phyloP scores from a whole-genome alignment of 352 stramenopile species.

The Pythium myriotylum region DNA sequence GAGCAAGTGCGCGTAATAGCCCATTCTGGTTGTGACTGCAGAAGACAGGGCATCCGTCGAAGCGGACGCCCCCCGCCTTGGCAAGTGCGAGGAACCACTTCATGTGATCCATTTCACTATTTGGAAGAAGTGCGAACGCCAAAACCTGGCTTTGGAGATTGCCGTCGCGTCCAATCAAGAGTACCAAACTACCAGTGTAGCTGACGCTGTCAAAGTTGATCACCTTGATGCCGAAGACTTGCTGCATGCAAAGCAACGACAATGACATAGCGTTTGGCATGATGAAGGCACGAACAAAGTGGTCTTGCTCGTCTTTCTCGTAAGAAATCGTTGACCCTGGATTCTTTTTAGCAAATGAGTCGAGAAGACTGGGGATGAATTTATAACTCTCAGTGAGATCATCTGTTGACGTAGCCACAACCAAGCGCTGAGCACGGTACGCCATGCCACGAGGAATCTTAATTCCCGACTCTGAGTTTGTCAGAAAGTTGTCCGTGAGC shows the following conservation, averaged over 20 bases:
- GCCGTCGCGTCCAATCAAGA: conserved; percentile 70
- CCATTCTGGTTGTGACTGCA: conserved; percentile 63
- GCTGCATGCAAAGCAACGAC: conserved; percentile 56
- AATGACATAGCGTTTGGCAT: conserved; percentile 61
- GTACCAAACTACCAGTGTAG: conserved; percentile 63
- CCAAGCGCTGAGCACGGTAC: conserved; percentile 66
- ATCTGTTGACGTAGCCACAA: conserved; percentile 69
- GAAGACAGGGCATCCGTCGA: conserved; percentile 60
- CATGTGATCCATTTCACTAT: conserved; percentile 67
- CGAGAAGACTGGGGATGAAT: conserved; percentile 72
- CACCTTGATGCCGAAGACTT: conserved; percentile 74
- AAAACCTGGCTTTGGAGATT: conserved; percentile 70
- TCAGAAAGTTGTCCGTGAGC: conserved; percentile 77
- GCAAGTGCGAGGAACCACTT: conserved; percentile 72
- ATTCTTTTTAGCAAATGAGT: conserved; percentile 77
- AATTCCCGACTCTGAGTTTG: conserved; percentile 65
- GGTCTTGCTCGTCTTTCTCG: conserved; percentile 58
- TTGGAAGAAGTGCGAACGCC: conserved; percentile 69
- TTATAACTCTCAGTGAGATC: conserved; percentile 85
- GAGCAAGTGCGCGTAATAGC: conserved; percentile 53
- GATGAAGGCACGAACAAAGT: conserved; percentile 75
- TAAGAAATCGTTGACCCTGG: conserved; percentile 60
- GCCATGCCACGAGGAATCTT: conserved; percentile 72
- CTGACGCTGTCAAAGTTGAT: conserved; percentile 69
- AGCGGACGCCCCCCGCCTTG: conserved; percentile 49